A percentile compares a stretch with the other conserved stretches of the same genome.
Evolutionary conservation across 306 rosid genomes (phyloP).

Genomic region (Chamaecrista fasciculata): DNA sequence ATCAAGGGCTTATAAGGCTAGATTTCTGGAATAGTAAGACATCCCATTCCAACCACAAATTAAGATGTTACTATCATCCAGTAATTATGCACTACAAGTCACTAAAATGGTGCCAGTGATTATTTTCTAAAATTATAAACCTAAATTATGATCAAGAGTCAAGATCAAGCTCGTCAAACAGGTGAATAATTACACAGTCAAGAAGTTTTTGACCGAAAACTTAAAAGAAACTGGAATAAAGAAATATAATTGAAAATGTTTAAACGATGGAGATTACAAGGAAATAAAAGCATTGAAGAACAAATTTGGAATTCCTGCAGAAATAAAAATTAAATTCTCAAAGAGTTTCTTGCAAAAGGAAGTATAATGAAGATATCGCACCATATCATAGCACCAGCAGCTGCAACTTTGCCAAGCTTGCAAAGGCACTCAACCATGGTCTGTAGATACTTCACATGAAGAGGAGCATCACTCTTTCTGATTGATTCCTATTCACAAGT

Average conservation of each 20-base stretch:
- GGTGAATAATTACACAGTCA: background rate
- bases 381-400: constrained; percentile 99
- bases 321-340: constrained; percentile 14
- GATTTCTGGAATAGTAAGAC: background rate
- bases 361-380: constrained; percentile 37
- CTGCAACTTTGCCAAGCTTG: constrained; percentile 97
- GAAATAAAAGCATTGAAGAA: background rate
- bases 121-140: background rate
- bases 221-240: constrained; percentile 1
- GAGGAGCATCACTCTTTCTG: constrained; percentile 86
- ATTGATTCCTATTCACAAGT: constrained; percentile 70
- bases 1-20: background rate
- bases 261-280: background rate
- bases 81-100: background rate
- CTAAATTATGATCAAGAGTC: constrained; percentile 5
- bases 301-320: background rate
- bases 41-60: constrained; percentile 2
- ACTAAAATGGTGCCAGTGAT: background rate
- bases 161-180: constrained; percentile 12
- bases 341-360: constrained; percentile 21
- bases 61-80: background rate
- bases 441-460: constrained; percentile 88
- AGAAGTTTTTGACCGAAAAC: constrained; percentile 19
- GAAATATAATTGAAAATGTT: background rate
- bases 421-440: constrained; percentile 98